These are phyloP conservation scores for Fraxinus excelsior DNA, from an alignment of 257 asterid species.

Conservation along the genomic window DNA sequence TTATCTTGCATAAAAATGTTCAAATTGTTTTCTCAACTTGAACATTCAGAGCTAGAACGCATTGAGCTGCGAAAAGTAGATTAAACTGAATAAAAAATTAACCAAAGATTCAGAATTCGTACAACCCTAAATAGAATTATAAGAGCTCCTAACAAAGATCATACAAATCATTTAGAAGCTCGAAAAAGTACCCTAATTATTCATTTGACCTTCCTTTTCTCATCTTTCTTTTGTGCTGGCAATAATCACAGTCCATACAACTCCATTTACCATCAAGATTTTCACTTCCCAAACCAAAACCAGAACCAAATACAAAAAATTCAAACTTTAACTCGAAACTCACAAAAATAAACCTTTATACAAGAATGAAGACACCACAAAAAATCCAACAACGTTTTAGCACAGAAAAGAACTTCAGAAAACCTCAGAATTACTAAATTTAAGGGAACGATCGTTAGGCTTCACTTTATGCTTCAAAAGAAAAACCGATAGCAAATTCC, in stretches of 20 bases:
- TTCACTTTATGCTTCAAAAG: constrained; percentile 32
- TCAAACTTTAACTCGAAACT: constrained; percentile 9
- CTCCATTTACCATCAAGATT: constrained; percentile 15
- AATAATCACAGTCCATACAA: constrained; percentile 12
- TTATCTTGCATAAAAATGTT: background rate
- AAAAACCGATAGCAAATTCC: constrained; percentile 27
- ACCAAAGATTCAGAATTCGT: background rate
- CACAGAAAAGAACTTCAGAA: background rate
- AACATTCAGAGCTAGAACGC: background rate
- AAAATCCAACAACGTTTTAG: background rate
- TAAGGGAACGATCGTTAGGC: constrained; percentile 48
- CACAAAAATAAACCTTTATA: constrained; percentile 4
- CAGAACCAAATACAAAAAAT: background rate
- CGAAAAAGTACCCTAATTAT: constrained; percentile 10
- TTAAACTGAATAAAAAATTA: background rate
- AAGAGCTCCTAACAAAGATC: constrained; percentile 5
- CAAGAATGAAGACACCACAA: background rate
- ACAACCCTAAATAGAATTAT: background rate
- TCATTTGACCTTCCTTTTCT: constrained; percentile 10
- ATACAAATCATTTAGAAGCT: constrained; percentile 3
- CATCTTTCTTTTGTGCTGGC: constrained; percentile 4
- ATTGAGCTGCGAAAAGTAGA: background rate
- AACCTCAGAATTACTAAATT: constrained; percentile 18
- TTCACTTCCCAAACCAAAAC: constrained; percentile 10
- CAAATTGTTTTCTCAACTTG: background rate